These are phyloP conservation scores for Lasiosphaeris hirsuta DNA, from an alignment of 495 filamentous ascomycete species.

Conservation along the genomic window DNA sequence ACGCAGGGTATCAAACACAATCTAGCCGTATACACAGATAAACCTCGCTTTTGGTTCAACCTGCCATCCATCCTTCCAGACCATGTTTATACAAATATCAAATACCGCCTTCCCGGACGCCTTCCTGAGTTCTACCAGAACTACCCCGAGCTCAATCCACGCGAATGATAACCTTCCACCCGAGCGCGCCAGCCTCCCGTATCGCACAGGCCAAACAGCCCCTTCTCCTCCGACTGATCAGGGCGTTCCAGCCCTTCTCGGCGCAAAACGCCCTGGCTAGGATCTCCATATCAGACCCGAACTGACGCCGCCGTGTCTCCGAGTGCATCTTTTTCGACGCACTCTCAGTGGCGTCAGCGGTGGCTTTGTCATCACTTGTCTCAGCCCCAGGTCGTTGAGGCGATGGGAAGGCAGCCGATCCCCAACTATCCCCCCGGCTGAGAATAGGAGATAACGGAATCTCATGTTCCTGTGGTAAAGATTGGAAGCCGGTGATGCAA, in stretches of 20 bases:
- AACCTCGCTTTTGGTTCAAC: neutral
- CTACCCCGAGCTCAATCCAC: constrained; percentile 40
- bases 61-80: neutral
- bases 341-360: constrained; percentile 19
- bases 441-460: constrained; percentile 36
- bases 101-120: no score
- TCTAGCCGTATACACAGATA: neutral
- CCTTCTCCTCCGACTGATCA: constrained; percentile 61
- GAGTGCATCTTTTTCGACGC: constrained; percentile 46
- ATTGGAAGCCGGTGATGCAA: constrained; percentile 49
- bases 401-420: constrained; percentile 10
- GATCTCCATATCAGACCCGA: constrained; percentile 57
- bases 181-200: constrained; percentile 64
- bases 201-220: constrained; percentile 67
- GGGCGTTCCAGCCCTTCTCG: constrained; percentile 62
- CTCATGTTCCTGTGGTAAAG: constrained; percentile 35
- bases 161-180: constrained; percentile 62
- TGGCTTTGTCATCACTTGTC: neutral
- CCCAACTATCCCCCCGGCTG: constrained; percentile 26
- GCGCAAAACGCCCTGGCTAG: constrained; percentile 68
- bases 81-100: no score
- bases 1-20: constrained; percentile 13
- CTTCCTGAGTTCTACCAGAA: neutral
- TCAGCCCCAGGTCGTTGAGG: neutral
- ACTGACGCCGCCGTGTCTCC: constrained; percentile 50